These are phyloP conservation scores for Globisporangium orthogonon DNA, from an alignment of 352 stramenopile genomes.

Conservation along the genomic window DNA sequence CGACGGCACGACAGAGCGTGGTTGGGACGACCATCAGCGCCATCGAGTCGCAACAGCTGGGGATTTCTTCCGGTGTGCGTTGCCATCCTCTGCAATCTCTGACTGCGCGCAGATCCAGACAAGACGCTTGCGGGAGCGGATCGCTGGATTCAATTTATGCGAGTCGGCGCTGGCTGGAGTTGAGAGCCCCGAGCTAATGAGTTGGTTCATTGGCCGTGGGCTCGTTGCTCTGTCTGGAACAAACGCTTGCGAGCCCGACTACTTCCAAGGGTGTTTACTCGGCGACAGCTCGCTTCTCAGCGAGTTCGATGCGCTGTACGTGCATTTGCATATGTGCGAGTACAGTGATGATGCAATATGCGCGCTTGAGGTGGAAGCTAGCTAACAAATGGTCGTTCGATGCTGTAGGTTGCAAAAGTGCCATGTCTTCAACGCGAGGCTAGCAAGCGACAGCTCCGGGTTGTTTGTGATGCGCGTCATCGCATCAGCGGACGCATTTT, in stretches of 20 bases:
- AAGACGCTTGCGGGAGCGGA: conserved; percentile 25
- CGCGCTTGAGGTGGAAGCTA: neutral
- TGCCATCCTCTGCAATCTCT: conserved; percentile 16
- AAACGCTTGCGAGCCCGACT: conserved; percentile 10
- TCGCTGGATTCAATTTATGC: conserved; percentile 25
- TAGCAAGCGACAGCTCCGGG: conserved; percentile 7
- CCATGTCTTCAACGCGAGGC: conserved; percentile 1
- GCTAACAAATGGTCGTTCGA: conserved; percentile 2
- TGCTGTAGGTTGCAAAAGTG: conserved; percentile 6
- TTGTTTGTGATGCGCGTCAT: conserved; percentile 8
- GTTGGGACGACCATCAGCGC: neutral
- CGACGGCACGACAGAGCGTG: neutral
- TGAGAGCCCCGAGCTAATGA: conserved; percentile 15
- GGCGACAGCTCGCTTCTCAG: conserved; percentile 8
- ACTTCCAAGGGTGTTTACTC: conserved; percentile 14
- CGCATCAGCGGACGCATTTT: conserved; percentile 11
- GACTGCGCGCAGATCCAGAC: conserved; percentile 27
- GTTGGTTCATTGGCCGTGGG: conserved; percentile 31
- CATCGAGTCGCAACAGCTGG: conserved; percentile 8
- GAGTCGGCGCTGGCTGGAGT: conserved; percentile 17
- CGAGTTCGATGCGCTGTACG: conserved; percentile 15
- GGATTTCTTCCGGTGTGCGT: conserved; percentile 27
- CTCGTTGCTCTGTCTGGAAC: conserved; percentile 21
- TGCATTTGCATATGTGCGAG: neutral
- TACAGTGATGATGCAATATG: neutral